phyloP scores from a whole-genome alignment of 768 basidiomycete genomes.

The Auricularia heimuer region DNA sequence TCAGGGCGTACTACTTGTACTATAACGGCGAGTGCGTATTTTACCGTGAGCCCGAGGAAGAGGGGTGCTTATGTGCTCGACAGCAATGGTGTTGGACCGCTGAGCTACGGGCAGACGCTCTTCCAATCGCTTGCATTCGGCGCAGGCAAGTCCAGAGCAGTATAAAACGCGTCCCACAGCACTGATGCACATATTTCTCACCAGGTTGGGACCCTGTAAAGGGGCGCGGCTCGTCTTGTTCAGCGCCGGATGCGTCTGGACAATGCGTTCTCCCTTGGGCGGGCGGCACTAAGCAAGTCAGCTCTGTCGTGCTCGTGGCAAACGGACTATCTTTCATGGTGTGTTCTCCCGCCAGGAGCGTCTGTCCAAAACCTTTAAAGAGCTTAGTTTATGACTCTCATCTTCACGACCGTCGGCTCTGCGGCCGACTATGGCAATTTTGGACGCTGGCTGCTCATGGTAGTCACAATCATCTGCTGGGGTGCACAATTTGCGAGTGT shows the following conservation, averaged over 20 bases:
- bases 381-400: slow-evolving; percentile 54
- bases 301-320: slow-evolving; percentile 66
- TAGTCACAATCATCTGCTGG: slow-evolving; percentile 68
- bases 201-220: slow-evolving; percentile 55
- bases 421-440: slow-evolving; percentile 68
- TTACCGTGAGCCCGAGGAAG: too few relatives aligned
- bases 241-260: slow-evolving; percentile 45
- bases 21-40: neutral
- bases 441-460: slow-evolving; percentile 69
- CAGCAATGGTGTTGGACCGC: slow-evolving; percentile 4
- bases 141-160: slow-evolving; percentile 23
- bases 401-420: slow-evolving; percentile 69
- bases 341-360: slow-evolving; percentile 11
- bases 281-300: slow-evolving; percentile 60
- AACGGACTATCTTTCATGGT: slow-evolving; percentile 71
- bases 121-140: slow-evolving; percentile 64
- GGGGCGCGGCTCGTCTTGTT: slow-evolving; percentile 65
- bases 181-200: neutral
- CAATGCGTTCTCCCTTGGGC: slow-evolving; percentile 75
- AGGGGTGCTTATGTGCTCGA: too few relatives aligned
- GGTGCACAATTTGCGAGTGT: slow-evolving; percentile 70
- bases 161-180: too few relatives aligned
- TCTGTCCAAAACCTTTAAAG: too few relatives aligned
- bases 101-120: slow-evolving; percentile 54
- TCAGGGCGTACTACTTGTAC: neutral